Base-by-base conservation (phyloP, 208 protist genomes). In the Balamuthia mandrillaris region DNA sequence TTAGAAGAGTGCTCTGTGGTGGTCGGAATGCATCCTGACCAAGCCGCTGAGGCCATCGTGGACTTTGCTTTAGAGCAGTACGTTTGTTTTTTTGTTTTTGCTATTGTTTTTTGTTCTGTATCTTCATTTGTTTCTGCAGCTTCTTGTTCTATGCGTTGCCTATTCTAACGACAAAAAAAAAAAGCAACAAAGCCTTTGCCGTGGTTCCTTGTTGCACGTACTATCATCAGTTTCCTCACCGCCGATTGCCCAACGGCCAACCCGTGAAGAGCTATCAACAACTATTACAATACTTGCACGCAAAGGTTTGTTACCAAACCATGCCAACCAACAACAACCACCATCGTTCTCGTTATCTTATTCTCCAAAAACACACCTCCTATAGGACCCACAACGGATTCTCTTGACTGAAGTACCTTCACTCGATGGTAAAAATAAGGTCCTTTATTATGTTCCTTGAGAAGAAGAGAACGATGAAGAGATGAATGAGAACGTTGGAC, bases 201-300 rank as follows among this genome's bases (percentile, higher is more conserved):
- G 56, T 77, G 4, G 68, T 77, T n/a, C 68, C 68, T 27, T 77
- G 68, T 24, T 77, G 68, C n/a, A 45, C 56, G 42, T 77, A 77
- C 29, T 45, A 54, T 45, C 49, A 77, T 41, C 68, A 39, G 42
- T 77, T 77, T 45, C 68, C 68, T 9, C 68, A 45, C 14, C 68
- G 68, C 29, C 16, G 29, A 10, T 24, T 56, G 4, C 37, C 41
- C 2, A 49, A 77, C 68, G 68, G 68, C 29, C 10, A 7, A 33
- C 68, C 68, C 24, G 68, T 77, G 16, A 56, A 41, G 27, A 77
- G 44, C n/a, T 77, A 77, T 27, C 24, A 49, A 16, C 68, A 77
- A 33, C 56, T 77, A 24, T 41, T 77, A 45, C 44, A 21, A 41
- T 77, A 77, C 68, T 45, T 77, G 6, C 14, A 31, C 18, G 68